These are phyloP conservation scores for Xerocomellus dryophilus DNA, from an alignment of 768 basidiomycete species.

Conservation along the genomic window DNA sequence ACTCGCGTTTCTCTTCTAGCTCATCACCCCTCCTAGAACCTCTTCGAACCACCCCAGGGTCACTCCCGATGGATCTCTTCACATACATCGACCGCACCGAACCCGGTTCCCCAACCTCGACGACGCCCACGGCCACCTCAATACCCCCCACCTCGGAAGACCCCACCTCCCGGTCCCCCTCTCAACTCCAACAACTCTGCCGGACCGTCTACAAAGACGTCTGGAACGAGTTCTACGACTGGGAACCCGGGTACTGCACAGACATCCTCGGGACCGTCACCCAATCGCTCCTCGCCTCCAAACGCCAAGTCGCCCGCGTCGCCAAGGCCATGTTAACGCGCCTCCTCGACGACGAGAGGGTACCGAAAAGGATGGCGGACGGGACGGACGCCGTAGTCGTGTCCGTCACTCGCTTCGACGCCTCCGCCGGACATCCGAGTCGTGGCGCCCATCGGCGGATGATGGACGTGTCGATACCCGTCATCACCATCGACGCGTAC, in stretches of 20 bases:
- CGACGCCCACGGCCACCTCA: background rate
- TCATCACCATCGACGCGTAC: constrained; percentile 13
- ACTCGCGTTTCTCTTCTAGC: too few relatives aligned
- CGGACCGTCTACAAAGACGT: constrained; percentile 33
- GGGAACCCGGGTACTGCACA: constrained; percentile 37
- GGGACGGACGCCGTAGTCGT: background rate
- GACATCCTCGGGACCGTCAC: constrained; percentile 20
- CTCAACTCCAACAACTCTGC: constrained; percentile 25
- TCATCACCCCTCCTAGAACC: too few relatives aligned
- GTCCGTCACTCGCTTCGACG: constrained; percentile 11
- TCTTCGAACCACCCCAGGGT: too few relatives aligned
- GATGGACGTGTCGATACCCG: constrained; percentile 10
- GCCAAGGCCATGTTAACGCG: constrained; percentile 8
- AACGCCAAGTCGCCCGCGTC: constrained; percentile 10
- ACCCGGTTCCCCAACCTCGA: constrained; percentile 11
- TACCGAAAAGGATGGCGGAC: background rate
- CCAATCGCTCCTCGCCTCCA: constrained; percentile 10
- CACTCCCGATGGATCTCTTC: constrained; percentile 13
- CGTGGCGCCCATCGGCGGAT: background rate
- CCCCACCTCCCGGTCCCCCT: background rate
- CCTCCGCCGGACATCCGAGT: background rate
- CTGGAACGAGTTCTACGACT: constrained; percentile 48
- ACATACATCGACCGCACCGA: constrained; percentile 26
- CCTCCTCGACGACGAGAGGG: background rate
- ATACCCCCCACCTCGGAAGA: background rate